These are phyloP conservation scores for Geum urbanum DNA, from an alignment of 306 rosid genomes.

Conservation along the genomic window DNA sequence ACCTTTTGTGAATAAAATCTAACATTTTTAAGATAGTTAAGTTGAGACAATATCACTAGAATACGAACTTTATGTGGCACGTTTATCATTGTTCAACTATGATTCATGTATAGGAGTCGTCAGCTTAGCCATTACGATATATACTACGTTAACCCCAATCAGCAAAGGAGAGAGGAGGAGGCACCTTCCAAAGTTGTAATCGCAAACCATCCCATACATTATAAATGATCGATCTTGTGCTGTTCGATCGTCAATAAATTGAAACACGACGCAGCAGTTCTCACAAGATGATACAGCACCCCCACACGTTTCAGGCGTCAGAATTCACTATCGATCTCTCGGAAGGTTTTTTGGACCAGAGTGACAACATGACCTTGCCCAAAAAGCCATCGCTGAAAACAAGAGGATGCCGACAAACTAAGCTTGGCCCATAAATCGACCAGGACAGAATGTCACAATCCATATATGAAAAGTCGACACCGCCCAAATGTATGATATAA, in stretches of 20 bases:
- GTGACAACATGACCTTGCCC: background rate
- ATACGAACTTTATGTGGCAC: too few species aligned
- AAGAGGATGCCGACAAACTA: background rate
- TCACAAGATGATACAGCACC: background rate
- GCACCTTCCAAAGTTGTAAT: too few species aligned
- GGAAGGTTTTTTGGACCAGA: background rate
- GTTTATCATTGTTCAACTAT: too few species aligned
- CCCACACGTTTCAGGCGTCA: background rate
- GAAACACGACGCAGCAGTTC: background rate
- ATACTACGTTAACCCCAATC: too few species aligned
- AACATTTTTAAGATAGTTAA: too few species aligned
- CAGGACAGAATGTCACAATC: background rate
- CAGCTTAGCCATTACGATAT: too few species aligned
- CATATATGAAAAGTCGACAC: background rate
- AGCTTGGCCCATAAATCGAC: background rate
- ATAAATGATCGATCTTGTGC: background rate
- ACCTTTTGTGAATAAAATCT: too few species aligned
- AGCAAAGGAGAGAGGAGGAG: too few species aligned
- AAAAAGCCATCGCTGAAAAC: background rate
- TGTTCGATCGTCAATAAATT: fast-evolving
- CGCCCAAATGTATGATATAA: too few species aligned
- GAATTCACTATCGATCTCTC: background rate
- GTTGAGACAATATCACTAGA: too few species aligned
- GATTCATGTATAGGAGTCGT: too few species aligned
- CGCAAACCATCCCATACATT: too few species aligned